Base-by-base conservation (phyloP, 2,329 filamentous ascomycete species). In the Apiospora phragmitis region DNA sequence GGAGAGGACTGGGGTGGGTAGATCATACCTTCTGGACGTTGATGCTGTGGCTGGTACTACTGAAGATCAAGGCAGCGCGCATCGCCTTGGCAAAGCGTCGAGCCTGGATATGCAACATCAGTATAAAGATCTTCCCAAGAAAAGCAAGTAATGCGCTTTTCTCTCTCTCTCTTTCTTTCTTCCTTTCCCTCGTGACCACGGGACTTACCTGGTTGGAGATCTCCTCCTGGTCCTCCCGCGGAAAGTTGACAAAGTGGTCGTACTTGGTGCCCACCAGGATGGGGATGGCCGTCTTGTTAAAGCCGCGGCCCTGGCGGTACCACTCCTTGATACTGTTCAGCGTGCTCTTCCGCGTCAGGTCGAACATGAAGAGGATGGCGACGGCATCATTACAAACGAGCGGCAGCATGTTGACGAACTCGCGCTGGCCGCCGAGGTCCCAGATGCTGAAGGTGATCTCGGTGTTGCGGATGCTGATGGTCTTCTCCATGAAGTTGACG, bases 401-500 rank as follows among this genome's bases (percentile, higher is more conserved):
- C 29, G 96, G 96, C 73, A 99, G 86, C 96, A 99, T 99, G 86
- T 99, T 99, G 83, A 99, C 96, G 79, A 99, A 99, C 84, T 99
- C 96, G 79, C 96, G 92, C 85, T 99, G 96, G 75, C 96, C 96
- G 77, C 96, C 96, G 70, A 99, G 84, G 86, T 99, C 96, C 96
- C 96, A 99, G 80, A 99, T 99, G 72, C 94, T 97, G 84, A 99
- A 99, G 59, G 96, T 99, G 82, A 99, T 99, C 83, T 99, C 96
- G 21, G 96, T 99, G 83, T 99, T 99, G 73, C 96, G 93, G 82
- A 99, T 99, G 73, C 94, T 97, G 80, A 99, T 99, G 45, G 96
- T 99, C 88, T 99, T 99, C 83, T 99, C 96, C 96, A 99, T 99
- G 83, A 99, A 99, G 83, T 99, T 99, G 83, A 99, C 96, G 75